Conservation (phyloP, 306 rosid genomes). For the Rosa chinensis region DNA sequence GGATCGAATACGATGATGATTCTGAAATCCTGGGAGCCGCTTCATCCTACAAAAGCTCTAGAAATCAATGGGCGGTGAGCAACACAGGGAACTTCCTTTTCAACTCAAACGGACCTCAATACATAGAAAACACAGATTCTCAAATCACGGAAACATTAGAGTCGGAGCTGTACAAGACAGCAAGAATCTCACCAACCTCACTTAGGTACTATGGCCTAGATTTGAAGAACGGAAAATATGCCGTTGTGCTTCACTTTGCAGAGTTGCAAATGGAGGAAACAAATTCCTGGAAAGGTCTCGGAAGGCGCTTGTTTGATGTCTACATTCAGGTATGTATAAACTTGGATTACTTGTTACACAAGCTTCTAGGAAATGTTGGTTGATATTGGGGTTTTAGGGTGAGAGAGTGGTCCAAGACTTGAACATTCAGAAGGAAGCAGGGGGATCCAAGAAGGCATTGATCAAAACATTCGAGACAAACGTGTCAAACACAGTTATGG, state of each 20-base stretch:
- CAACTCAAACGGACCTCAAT: constrained; percentile 33
- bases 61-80: constrained; percentile 31
- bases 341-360: neutral
- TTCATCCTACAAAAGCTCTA: constrained; percentile 24
- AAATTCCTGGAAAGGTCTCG: constrained; percentile 39
- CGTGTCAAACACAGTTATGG: constrained; percentile 30
- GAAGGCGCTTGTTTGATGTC: constrained; percentile 40
- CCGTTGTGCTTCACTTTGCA: constrained; percentile 41
- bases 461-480: constrained; percentile 27
- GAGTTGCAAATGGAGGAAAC: constrained; percentile 38
- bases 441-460: constrained; percentile 33
- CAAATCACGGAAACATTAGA: constrained; percentile 33
- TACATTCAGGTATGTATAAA: constrained; percentile 35
- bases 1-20: constrained; percentile 27
- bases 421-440: constrained; percentile 37
- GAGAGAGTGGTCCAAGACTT: constrained; percentile 36
- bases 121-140: constrained; percentile 25
- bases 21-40: constrained; percentile 37
- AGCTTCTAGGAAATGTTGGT: neutral
- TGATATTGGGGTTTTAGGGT: constrained; percentile 26
- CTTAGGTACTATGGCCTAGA: constrained; percentile 39
- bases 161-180: constrained; percentile 36
- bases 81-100: constrained; percentile 31
- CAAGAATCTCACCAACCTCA: constrained; percentile 40
- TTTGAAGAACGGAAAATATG: constrained; percentile 29